Evolutionary conservation across 2,329 filamentous ascomycete species (phyloP), one percentile per base, ranked within the genome.

Genomic region (Colletotrichum cordylinicola): DNA sequence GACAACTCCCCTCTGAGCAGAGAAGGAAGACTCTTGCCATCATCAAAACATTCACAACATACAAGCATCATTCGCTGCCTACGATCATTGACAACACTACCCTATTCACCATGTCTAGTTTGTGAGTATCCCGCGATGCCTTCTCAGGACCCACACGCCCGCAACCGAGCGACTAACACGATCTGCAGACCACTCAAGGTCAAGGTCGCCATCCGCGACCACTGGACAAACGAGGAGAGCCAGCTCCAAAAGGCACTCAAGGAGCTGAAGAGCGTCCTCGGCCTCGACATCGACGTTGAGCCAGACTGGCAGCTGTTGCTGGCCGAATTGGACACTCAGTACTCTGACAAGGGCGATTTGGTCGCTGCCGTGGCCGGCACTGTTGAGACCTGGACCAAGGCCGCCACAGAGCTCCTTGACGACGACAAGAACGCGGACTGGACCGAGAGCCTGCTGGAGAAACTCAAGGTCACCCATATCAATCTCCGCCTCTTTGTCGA

Each of bases 291-390:
- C 21, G 77, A 78, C 27, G 80, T 85, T 48, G 82, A 86, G 8
- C 87, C 87, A 1, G 85, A 89, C 78, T 89, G 87, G 86, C 79
- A 80, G 8, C 83, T 86, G 61, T 81, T 89, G 16, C 78, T 86
- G 62, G 80, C 82, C 15, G 83, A 84, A 16, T 80, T 88, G 3
- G 84, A 84, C 35, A 70, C 67, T 4, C 78, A 81, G 61, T 89
- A 87, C 78, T 77, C 83, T 1, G 87, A 90, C 75, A 86, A 85
- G 70, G 79, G 77, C 5, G 80, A 82, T 37, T 82, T 90, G 15
- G 83, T 87, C 12, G 77, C 82, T 27, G 79, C 79, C 24, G 78
- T 88, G 16, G 80, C 85, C n/a, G 81, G 80, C 6, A 81, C 81
- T 43, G 79, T 89, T 27, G 82, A 84, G 27, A 79, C 82, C 2